Percentiles rank a stretch among this genome's conserved stretches.
Conservation (phyloP, 2,329 filamentous ascomycete species). For the Graphium sp. region DNA sequence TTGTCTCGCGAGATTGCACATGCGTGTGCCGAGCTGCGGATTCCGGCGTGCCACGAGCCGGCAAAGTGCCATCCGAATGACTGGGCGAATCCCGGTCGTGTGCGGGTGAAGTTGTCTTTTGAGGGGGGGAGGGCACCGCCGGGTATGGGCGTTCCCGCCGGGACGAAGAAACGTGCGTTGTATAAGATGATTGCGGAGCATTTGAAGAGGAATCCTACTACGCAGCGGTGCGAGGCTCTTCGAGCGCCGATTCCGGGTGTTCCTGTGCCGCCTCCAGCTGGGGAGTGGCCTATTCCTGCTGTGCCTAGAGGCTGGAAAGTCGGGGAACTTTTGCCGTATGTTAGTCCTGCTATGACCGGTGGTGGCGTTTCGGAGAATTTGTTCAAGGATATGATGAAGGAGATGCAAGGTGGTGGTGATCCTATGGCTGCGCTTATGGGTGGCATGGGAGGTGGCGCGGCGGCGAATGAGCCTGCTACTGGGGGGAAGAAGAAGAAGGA, state of each 20-base stretch:
- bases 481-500: slow-evolving; percentile 27
- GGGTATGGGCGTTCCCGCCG: slow-evolving; percentile 17
- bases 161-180: slow-evolving; percentile 75
- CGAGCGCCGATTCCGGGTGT: slow-evolving; percentile 58
- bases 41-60: slow-evolving; percentile 70
- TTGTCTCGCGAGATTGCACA: slow-evolving; percentile 79
- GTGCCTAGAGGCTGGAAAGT: slow-evolving; percentile 88
- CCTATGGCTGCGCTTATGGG: slow-evolving; percentile 26
- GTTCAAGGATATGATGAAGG: slow-evolving; percentile 91
- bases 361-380: slow-evolving; percentile 91
- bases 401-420: slow-evolving; percentile 49
- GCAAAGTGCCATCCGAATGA: slow-evolving; percentile 90
- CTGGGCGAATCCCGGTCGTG: slow-evolving; percentile 89
- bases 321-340: slow-evolving; percentile 64
- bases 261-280: slow-evolving; percentile 40
- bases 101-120: slow-evolving; percentile 69
- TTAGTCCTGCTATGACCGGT: slow-evolving; percentile 78
- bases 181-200: slow-evolving; percentile 67
- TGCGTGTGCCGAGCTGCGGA: slow-evolving; percentile 57
- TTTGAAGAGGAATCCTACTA: slow-evolving; percentile 63
- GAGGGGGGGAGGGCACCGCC: slow-evolving; percentile 11
- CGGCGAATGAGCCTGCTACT: slow-evolving; percentile 10
- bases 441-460: slow-evolving; percentile 13
- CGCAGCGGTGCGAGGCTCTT: slow-evolving; percentile 48
- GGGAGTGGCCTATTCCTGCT: slow-evolving; percentile 54